These are phyloP conservation scores for Syncephalastrum sp. DNA, from an alignment of 371 early-diverging fungal genomes.

Conservation along the genomic window DNA sequence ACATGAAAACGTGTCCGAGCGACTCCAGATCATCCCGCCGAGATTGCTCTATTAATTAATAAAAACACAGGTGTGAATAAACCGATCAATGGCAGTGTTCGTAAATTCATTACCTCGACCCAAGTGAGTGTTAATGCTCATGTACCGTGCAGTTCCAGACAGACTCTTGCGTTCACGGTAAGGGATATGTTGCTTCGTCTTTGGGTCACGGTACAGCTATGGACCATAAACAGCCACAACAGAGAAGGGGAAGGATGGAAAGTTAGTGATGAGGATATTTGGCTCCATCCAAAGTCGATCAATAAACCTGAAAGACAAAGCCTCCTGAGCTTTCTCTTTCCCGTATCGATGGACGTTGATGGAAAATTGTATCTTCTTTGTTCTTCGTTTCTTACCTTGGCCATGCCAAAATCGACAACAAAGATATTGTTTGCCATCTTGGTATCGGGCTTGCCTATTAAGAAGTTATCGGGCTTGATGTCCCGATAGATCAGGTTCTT, in stretches of 20 bases:
- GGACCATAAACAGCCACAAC: too few relatives aligned
- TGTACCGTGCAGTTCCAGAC: constrained; percentile 95
- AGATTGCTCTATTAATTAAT: constrained; percentile 76
- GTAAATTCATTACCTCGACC: constrained; percentile 56
- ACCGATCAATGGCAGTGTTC: constrained; percentile 1
- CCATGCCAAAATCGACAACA: constrained; percentile 96
- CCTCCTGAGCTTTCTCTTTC: too few relatives aligned
- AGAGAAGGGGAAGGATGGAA: too few relatives aligned
- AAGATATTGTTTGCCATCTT: constrained; percentile 63
- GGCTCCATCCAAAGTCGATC: too few relatives aligned
- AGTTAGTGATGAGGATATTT: too few relatives aligned
- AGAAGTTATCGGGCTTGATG: constrained; percentile 99
- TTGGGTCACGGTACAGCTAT: constrained; percentile 80
- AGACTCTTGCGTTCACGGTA: constrained; percentile 87
- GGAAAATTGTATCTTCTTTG: too few relatives aligned
- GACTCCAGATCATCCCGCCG: constrained; percentile 99
- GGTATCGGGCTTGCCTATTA: constrained; percentile 78
- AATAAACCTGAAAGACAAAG: too few relatives aligned
- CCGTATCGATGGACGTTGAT: too few relatives aligned
- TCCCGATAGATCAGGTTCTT: constrained; percentile 98
- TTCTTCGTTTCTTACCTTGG: constrained; percentile 48
- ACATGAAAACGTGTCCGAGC: constrained; percentile 98
- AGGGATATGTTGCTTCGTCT: constrained; percentile 89
- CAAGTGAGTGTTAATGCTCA: constrained; percentile 94
- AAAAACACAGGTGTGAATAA: constrained; percentile 5